A percentile compares a stretch with the other conserved stretches of the same genome.
These are phyloP conservation scores for Populus deltoides DNA, from an alignment of 345 rosid species.

Conservation along the genomic window DNA sequence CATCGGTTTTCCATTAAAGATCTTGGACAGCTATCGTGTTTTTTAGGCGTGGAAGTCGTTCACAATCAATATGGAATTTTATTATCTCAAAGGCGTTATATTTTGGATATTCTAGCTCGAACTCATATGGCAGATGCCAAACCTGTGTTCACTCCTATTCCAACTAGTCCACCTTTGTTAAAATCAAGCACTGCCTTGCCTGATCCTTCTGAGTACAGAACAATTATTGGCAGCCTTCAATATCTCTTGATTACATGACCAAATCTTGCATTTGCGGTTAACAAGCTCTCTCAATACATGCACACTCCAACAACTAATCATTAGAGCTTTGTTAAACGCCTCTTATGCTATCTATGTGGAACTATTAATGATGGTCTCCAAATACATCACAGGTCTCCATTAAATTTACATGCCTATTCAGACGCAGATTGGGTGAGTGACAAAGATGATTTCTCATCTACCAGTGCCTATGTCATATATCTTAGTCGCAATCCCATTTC, in stretches of 20 bases:
- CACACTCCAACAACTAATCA: not conserved
- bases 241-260: too few species aligned
- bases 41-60: not conserved
- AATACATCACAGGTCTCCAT: not conserved
- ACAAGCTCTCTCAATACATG: not conserved
- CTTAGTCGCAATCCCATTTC: not conserved
- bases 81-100: not conserved
- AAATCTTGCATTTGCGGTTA: too few species aligned
- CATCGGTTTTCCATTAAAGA: not conserved
- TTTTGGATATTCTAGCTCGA: not conserved
- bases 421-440: not conserved
- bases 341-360: not conserved
- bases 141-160: not conserved
- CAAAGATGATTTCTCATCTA: not conserved
- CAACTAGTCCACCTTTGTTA: not conserved
- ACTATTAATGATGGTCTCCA: not conserved
- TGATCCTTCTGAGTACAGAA: not conserved
- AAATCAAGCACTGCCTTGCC: rapidly evolving
- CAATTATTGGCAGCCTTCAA: too few species aligned
- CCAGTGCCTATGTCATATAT: not conserved
- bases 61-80: too few species aligned
- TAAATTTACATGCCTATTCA: not conserved
- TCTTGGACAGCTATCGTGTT: not conserved
- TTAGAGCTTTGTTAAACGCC: not conserved
- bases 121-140: not conserved